Base-by-base conservation (phyloP, 2,329 filamentous ascomycete species). In the Emmonsia crescens region DNA sequence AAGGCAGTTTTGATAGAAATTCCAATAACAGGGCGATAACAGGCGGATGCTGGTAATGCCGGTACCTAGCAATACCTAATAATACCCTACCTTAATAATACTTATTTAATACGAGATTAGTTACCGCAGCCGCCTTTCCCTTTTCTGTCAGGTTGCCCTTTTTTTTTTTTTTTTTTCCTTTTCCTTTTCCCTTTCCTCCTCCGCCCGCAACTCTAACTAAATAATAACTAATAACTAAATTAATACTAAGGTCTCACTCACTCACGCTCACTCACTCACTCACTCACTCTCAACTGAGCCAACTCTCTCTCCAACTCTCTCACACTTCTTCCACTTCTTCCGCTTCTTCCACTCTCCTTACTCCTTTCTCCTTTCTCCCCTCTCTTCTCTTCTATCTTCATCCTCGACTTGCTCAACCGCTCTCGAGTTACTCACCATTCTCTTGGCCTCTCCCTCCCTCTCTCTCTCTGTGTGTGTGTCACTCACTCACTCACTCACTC, bases 351-450 rank as follows among this genome's bases (percentile, higher is more conserved):
- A n/a, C 61, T 58, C 44, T 60, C 60, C 59, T 40, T 54, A 68
- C 68, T 68, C 68, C 68, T 63, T 57, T 61, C 62, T 62, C 64
- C 66, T 62, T 61, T 59, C 66, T 64, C 63, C 60, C 61, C 65
- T 68, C 57, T 57, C 59, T 65, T 54, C 68, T 59, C 64, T 57
- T 59, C 61, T 57, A 57, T 61, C 54, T 61, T 67, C 68, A 70
- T 66, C 68, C 70, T 72, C 61, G 44, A 52, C 51, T 63, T 54
- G 62, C 61, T 61, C 44, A 44, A 64, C 64, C 62, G 21, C 51
- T 54, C 51, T 61, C 59, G 58, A 52, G 49, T 57, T 31, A 31
- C n/a, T 31, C 42, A 27, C 38, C 42, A 24, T 55, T 46, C 29
- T 54, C 60, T 40, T 38, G 38, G 54, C 48, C 14, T 51, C 48